These are phyloP conservation scores for Colletotrichum sp. DNA, from an alignment of 2,329 filamentous ascomycete species.

Conservation along the genomic window DNA sequence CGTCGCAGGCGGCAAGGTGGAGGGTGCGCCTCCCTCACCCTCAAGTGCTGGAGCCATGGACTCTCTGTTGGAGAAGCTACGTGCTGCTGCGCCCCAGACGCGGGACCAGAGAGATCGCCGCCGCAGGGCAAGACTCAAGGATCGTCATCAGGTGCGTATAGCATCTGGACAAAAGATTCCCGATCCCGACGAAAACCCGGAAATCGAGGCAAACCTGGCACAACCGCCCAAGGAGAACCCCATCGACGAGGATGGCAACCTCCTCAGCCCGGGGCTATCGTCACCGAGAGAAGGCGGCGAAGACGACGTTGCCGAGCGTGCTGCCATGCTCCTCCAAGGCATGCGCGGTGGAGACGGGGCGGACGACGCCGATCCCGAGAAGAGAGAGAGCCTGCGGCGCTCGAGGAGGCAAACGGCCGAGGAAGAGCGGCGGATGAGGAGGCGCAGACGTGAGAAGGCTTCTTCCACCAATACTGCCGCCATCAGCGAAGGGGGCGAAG, in stretches of 20 bases:
- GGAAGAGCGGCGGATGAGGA: constrained; percentile 72
- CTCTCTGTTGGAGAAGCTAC: constrained; percentile 89
- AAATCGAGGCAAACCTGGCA: constrained; percentile 50
- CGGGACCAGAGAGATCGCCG: constrained; percentile 89
- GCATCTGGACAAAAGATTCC: constrained; percentile 90
- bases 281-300: constrained; percentile 53
- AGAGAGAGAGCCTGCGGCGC: constrained; percentile 66
- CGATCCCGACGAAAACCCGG: constrained; percentile 68
- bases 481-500: constrained; percentile 20
- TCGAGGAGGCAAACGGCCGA: constrained; percentile 75
- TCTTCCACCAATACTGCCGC: constrained; percentile 37
- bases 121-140: constrained; percentile 86
- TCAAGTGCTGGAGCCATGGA: constrained; percentile 92
- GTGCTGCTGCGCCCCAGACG: constrained; percentile 88
- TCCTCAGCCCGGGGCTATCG: constrained; percentile 55
- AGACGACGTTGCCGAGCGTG: constrained; percentile 84
- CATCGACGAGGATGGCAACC: constrained; percentile 53
- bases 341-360: constrained; percentile 72
- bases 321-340: constrained; percentile 82
- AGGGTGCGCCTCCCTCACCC: constrained; percentile 64
- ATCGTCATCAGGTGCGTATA: constrained; percentile 86
- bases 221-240: constrained; percentile 38
- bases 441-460: constrained; percentile 70
- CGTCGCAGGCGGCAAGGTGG: constrained; percentile 43
- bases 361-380: constrained; percentile 53